These are phyloP conservation scores for Linderniella brevidens DNA, from an alignment of 257 asterid species.

Conservation along the genomic window DNA sequence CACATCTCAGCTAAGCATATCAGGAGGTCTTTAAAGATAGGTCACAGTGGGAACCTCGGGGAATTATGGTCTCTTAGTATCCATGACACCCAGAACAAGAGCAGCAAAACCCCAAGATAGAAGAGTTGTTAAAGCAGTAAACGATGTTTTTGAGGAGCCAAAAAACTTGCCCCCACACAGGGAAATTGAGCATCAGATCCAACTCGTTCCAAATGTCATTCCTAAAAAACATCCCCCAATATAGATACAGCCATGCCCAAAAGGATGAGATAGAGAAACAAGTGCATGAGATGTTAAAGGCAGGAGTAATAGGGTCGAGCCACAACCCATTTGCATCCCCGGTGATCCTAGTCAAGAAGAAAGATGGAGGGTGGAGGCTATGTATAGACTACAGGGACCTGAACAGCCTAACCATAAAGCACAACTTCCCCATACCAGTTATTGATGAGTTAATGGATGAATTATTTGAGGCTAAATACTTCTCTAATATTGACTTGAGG, in stretches of 20 bases:
- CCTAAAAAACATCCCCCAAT: not conserved
- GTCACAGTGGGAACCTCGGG: not conserved
- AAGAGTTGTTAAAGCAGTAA: not conserved
- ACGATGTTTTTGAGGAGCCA: not conserved
- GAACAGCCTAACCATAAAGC: not conserved
- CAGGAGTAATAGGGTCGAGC: not conserved
- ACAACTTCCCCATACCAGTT: slow-evolving; percentile 6
- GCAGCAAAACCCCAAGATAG: not conserved
- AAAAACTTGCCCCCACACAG: not conserved
- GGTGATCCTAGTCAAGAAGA: not conserved
- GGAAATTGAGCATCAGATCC: not conserved
- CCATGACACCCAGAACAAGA: not conserved
- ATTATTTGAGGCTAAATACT: not conserved
- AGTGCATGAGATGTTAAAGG: not conserved
- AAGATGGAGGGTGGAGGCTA: not conserved
- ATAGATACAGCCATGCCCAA: not conserved
- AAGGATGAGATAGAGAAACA: not conserved
- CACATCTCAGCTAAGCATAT: not conserved
- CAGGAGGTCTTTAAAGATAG: not conserved
- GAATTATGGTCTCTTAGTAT: not conserved
- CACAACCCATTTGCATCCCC: not conserved
- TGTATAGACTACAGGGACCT: not conserved
- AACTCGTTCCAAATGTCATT: not conserved
- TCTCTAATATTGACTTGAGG: slow-evolving; percentile 8
- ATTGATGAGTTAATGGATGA: slow-evolving; percentile 8